Base-by-base conservation (phyloP, 2,329 filamentous ascomycete species). In the Chaetomiaceae sp. region DNA sequence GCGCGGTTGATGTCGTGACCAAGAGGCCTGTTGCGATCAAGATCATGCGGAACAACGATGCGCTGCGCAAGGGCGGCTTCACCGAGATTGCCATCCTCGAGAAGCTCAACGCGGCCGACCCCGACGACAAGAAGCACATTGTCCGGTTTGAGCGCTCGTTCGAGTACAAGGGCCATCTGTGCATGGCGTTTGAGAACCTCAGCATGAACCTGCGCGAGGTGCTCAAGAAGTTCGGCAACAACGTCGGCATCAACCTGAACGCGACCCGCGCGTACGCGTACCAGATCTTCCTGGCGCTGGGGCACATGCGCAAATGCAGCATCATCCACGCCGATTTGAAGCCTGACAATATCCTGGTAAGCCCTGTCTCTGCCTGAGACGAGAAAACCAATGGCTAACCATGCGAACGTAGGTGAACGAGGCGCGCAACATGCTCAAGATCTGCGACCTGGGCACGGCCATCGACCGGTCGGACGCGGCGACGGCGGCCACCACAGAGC, bases 241-340 rank as follows among this genome's bases (percentile, higher is more conserved):
- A 95, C 59, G 83, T 95, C 38, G 93, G 93, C 54, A 87, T 98
- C 68, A 94, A 95, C 59, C 69, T 97, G 45, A 79, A 79, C 51
- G 91, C 90, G 10, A 91, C 95, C 38, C 81, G 88, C 56, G 81
- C 84, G 14, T 98, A 96, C 62, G 88, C 91, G 4, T 85, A 90
- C 60, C 93, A 98, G 67, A 95, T 95, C 65, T 96, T 98, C 64
- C 75, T 94, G 22, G 88, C 88, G 2, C 70, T 98, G 42, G 84
- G 83, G 58, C 83, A 96, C 59, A 79, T 98, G 71, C 85, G 88
- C 58, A 91, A 88, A 62, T 94, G 87, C 70, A 89, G 89, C 65
- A 88, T 98, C 62, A 79, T 98, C 42, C 93, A 98, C 64, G 90
- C 91, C 12, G 93, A 98, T 73, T 67, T 98, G 58, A 98, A 98